phyloP scores from a whole-genome alignment of 2,329 filamentous ascomycete species.

The Fusarium armeniacum region DNA sequence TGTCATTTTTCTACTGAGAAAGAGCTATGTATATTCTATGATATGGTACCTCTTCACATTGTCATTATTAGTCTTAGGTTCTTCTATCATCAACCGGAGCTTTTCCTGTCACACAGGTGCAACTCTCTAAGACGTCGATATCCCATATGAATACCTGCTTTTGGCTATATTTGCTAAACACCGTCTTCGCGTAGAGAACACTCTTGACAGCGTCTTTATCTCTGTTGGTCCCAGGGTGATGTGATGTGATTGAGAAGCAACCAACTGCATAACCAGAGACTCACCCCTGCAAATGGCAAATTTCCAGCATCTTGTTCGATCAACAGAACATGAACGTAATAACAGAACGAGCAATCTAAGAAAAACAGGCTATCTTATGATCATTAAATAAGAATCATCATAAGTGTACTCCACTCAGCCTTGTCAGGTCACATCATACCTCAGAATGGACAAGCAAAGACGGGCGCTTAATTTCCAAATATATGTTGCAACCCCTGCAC shows the following conservation, averaged over 20 bases:
- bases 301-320: too few relatives aligned
- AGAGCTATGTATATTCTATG: background rate
- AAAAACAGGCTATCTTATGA: too few relatives aligned
- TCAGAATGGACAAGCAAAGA: too few relatives aligned
- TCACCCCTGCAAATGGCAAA: background rate
- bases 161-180: background rate
- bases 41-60: background rate
- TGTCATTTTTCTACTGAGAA: too few relatives aligned
- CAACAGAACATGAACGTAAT: too few relatives aligned
- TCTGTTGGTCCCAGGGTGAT: background rate
- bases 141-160: background rate
- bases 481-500: constrained; percentile 2
- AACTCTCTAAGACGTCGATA: background rate
- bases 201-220: too few relatives aligned
- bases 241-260: background rate
- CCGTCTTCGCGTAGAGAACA: background rate
- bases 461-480: constrained; percentile 28
- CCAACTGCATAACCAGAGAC: background rate
- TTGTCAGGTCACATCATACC: background rate
- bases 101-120: background rate
- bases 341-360: background rate
- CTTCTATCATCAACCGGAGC: background rate
- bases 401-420: background rate
- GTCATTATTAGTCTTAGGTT: background rate
- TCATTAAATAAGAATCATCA: background rate